A percentile compares a stretch with the other conserved stretches of the same genome.
phyloP scores from a whole-genome alignment of 257 asterid species.

The Thymus mandschuricus region DNA sequence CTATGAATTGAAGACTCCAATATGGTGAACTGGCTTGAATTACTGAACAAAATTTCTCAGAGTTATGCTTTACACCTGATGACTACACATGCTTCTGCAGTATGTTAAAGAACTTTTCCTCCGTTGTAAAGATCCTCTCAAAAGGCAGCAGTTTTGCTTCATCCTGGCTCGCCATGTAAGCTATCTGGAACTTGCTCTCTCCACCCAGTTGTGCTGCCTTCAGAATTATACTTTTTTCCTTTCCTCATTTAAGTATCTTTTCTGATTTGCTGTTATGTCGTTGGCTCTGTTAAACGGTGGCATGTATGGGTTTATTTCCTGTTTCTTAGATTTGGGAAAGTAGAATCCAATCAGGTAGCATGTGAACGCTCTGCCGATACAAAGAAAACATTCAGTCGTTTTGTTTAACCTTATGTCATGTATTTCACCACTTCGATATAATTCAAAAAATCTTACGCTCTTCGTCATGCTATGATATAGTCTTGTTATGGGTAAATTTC shows the following conservation, averaged over 20 bases:
- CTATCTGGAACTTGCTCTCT: conserved; percentile 23
- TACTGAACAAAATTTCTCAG: conserved; percentile 1
- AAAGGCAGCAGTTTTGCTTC: conserved; percentile 78
- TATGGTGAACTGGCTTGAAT: conserved; percentile 2
- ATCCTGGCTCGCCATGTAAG: conserved; percentile 95
- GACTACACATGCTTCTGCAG: conserved; percentile 8
- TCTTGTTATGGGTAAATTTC: too few species aligned
- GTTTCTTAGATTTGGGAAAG: conserved; percentile 1
- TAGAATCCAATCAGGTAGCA: conserved; percentile 1
- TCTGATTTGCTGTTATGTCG: not conserved
- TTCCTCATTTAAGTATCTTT: not conserved
- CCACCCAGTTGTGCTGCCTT: conserved; percentile 1
- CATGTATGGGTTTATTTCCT: not conserved
- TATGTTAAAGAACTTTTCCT: conserved; percentile 68
- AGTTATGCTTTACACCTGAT: conserved; percentile 16
- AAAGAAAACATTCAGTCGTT: too few species aligned
- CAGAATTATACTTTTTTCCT: not conserved
- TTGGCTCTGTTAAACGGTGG: not conserved
- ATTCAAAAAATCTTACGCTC: too few species aligned
- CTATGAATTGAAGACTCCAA: conserved; percentile 18
- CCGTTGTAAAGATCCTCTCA: conserved; percentile 56
- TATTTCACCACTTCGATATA: too few species aligned
- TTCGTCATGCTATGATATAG: too few species aligned
- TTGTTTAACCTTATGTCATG: too few species aligned
- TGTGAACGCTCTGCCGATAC: not conserved